These are phyloP conservation scores for Hanseniaspora hatyaiensis DNA, from an alignment of 805 yeast species.

Conservation along the genomic window DNA sequence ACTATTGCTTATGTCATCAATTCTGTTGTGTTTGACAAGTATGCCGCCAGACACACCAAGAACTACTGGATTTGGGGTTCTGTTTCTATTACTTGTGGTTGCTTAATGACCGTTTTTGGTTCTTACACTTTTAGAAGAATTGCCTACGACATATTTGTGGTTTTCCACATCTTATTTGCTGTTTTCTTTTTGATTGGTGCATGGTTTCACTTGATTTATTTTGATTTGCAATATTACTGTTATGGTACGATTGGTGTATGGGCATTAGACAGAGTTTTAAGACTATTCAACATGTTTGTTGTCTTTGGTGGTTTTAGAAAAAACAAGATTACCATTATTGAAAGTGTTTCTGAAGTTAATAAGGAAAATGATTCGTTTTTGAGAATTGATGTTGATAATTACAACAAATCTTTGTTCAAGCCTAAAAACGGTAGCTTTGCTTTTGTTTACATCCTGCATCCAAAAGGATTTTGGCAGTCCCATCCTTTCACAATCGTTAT, in stretches of 20 bases:
- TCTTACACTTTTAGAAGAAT: slow-evolving; percentile 34
- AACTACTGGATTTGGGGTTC: slow-evolving; percentile 32
- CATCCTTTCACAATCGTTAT: slow-evolving; percentile 15
- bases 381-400: slow-evolving; percentile 8
- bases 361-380: slow-evolving; percentile 2
- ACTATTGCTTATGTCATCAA: slow-evolving; percentile 16
- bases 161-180: slow-evolving; percentile 36
- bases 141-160: slow-evolving; percentile 36
- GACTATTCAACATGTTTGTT: slow-evolving; percentile 38
- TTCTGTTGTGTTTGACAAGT: neutral
- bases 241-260: slow-evolving; percentile 51
- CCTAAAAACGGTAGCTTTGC: slow-evolving; percentile 12
- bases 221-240: slow-evolving; percentile 40
- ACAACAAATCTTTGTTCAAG: slow-evolving; percentile 11
- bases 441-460: slow-evolving; percentile 7
- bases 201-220: slow-evolving; percentile 32
- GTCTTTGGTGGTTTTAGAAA: slow-evolving; percentile 15
- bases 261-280: slow-evolving; percentile 49
- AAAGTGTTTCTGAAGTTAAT: neutral
- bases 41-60: slow-evolving; percentile 32
- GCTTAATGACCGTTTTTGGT: slow-evolving; percentile 33
- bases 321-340: neutral
- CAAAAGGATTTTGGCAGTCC: slow-evolving; percentile 14
- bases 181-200: slow-evolving; percentile 34
- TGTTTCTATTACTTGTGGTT: slow-evolving; percentile 26